Evolutionary conservation across 73 alveolate species (phyloP), one percentile per base, ranked within the genome.

Genomic region (Uronychia binucleata): DNA sequence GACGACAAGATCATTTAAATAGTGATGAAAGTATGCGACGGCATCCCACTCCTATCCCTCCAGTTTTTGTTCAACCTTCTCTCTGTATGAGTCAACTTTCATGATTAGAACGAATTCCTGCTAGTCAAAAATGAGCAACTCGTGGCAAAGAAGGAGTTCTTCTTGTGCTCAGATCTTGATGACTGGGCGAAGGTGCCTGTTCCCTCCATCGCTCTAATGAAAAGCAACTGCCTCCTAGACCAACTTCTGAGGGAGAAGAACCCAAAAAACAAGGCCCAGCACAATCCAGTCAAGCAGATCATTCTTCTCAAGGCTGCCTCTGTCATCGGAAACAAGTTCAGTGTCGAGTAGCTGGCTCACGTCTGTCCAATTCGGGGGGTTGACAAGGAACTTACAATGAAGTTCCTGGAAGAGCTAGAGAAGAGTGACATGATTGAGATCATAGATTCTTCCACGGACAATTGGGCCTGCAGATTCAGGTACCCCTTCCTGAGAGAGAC

Each of bases 181-280:
- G 95, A 90, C 79, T 90, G 95, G 95, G n/a, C 92, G 19, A 34
- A 75, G 25, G 90, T 90, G 0, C 89, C 86, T 28, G 95, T 90
- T 11, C 95, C 95, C 0, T 78, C 82, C 1, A 67, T 90, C 1
- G 75, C 59, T 28, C 28, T 59, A 35, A 33, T 59, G n/a, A 79
- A 58, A 0, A 90, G 85, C 78, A 75, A 88, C 1, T 31, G 77
- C 27, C 59, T 83, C 1, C 57, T 90, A 8, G 95, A 90, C 58
- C 74, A 77, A 8, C 75, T 85, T 58, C 75, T 90, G 19, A 79
- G 75, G 34, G 67, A 46, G 67, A 46, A 46, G 67, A 5, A 82
- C 32, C 60, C 46, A 33, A 86, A 83, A 13, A 85, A 79, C 77
- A 31, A 57, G n/a, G 28, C 28, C 26, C 5, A 5, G 29, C 81